Base-by-base conservation (phyloP, 306 rosid species). In the Calophaca sinica region DNA sequence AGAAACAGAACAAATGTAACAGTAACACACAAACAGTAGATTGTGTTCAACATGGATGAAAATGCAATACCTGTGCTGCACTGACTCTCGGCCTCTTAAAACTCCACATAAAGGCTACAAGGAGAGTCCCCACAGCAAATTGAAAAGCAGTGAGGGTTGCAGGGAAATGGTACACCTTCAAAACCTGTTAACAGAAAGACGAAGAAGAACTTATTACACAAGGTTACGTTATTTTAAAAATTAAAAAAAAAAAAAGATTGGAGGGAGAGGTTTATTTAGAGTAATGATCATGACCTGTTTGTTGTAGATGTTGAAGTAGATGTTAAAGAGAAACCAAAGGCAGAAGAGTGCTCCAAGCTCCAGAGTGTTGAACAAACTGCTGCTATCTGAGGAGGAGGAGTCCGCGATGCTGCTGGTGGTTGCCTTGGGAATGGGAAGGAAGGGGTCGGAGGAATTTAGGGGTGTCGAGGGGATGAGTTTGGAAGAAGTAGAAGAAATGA, bases 291-390 rank as follows among this genome's bases (percentile, higher is more conserved):
- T 31, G 35, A 92, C 97, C 97, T 96, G 98, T 76, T 96, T 96
- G 83, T 92, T 96, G 80, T 89, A 96, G 77, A 96, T 92, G 55
- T 96, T 96, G 73, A 96, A 96, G 81, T 89, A 96, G 73, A 96
- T 96, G 80, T 92, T 96, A 81, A 96, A 92, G 74, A 87, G 61
- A 75, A 78, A 85, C 99, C 99, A 96, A 7, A 96, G 79, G 9
- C 90, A 91, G 67, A 96, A 89, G 73, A 96, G 74, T 42, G 75
- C 51, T 0, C 93, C 99, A 0, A 90, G 92, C 84, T 85, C 92
- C 8, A 96, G 71, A 14, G 93, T 85, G 54, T 83, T 87, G 53
- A 4, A 10, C 6, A 77, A 28, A 81, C 20, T 14, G 55, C 36
- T 72, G 53, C 44, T 62, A 9, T 50, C 59, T 20, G 85, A 58